Base-by-base conservation (phyloP, 805 yeast species). In the Nakazawaea wyomingensis region DNA sequence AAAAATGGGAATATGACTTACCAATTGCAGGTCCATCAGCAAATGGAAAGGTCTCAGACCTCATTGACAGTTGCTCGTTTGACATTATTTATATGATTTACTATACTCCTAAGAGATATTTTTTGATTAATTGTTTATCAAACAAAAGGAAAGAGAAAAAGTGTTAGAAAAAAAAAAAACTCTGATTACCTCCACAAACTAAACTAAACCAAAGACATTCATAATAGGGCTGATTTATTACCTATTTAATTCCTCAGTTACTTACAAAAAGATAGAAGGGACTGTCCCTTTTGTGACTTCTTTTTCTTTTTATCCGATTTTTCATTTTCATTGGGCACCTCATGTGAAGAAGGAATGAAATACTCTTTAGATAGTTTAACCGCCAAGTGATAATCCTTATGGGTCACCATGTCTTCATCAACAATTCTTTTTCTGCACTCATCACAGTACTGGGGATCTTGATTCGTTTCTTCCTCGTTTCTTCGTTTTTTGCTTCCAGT, bases 21-120 rank as follows among this genome's bases (percentile, higher is more conserved):
- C 83, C 83, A 54, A 90, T 86, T 9, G 90, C 82, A 0, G 96
- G 90, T 1, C 96, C 90, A 54, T 84, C 84, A 2, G 96, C 95
- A 57, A 77, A 82, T 1, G 90, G 85, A 13, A 80, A 64, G n/a
- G n/a, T n/a, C n/a, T n/a, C n/a, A n/a, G n/a, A n/a, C n/a, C n/a
- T n/a, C n/a, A n/a, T n/a, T n/a, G n/a, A n/a, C n/a, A n/a, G n/a
- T n/a, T n/a, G n/a, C n/a, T n/a, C n/a, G n/a, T n/a, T n/a, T n/a
- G n/a, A n/a, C n/a, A n/a, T n/a, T n/a, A n/a, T n/a, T n/a, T n/a
- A n/a, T n/a, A n/a, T n/a, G n/a, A n/a, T n/a, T n/a, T n/a, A n/a
- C n/a, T n/a, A n/a, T n/a, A n/a, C n/a, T n/a, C n/a, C n/a, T n/a
- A n/a, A n/a, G n/a, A n/a, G n/a, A n/a, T n/a, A n/a, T n/a, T n/a